Evolutionary conservation across 1,284 basidiomycete genomes (phyloP), one percentile per base, ranked within the genome.

Genomic region (Apiotrichum laibachii): DNA sequence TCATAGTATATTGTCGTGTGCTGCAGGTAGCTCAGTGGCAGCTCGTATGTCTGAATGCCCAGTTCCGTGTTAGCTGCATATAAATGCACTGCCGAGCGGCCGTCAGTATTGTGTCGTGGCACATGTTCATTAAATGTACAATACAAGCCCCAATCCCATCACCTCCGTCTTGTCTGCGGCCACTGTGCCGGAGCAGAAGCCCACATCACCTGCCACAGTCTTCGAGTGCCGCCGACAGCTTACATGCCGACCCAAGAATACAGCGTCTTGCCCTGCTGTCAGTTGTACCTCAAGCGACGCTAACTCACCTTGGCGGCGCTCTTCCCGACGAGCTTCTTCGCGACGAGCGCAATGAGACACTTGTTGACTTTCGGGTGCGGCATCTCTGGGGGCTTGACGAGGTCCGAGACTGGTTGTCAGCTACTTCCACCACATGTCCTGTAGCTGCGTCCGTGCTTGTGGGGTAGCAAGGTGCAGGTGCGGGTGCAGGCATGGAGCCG

Each of bases 321-420:
- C 75, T 93, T 95, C 50, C 81, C 79, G 4, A 93, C 90, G 31
- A 90, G 84, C 74, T 95, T 96, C 55, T 91, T 84, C 67, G 88
- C 88, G 1, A 94, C 90, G 1, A 96, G 81, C 1, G 92, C 90
- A 57, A 96, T 92, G 35, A 97, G 81, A 66, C 91, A 92, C 77
- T 93, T 95, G 79, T 96, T 95, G 46, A 92, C 92, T 40, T 88
- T 84, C 8, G 90, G 88, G 78, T 94, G 91, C 50, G 86, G 88
- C 49, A 94, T 81, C 59, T 92, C 90, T 0, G 91, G 90, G 1
- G 86, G 85, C 51, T 82, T 84, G 63, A 92, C 84, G 53, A 96
- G 82, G 52, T 92, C 89, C 43, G 83, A 78, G 43, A 94, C 92
- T 95, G 65, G 2, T 26, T 16, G 51, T 55, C 47, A 55, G 53